phyloP scores from a whole-genome alignment of 345 rosid species.

The Syzygium grande region DNA sequence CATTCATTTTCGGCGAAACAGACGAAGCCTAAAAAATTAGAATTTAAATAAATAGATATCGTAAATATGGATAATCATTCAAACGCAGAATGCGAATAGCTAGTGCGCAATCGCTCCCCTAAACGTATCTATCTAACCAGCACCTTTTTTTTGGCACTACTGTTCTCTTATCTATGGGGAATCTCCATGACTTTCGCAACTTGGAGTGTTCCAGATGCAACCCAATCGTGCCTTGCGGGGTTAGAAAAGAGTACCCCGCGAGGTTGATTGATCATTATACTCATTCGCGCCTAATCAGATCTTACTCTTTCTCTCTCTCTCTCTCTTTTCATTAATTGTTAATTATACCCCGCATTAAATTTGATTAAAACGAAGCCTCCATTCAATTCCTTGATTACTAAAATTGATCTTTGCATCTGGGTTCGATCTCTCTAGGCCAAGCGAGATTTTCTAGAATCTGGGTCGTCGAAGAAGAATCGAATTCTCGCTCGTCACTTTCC shows the following conservation, averaged over 20 bases:
- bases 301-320: neutral
- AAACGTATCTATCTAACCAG: neutral
- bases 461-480: neutral
- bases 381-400: neutral
- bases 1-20: fast-evolving
- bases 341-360: neutral
- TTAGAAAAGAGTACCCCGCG: neutral
- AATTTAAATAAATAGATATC: neutral
- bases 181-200: neutral
- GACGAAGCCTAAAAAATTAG: neutral
- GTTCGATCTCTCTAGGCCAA: neutral
- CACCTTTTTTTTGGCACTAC: neutral
- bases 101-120: fast-evolving
- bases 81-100: neutral
- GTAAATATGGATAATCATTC: neutral
- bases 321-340: neutral
- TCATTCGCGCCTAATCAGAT: neutral
- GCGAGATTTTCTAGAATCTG: neutral
- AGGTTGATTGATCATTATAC: neutral
- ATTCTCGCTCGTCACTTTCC: neutral
- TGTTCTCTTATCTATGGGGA: neutral
- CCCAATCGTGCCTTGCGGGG: neutral
- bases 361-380: neutral
- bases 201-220: neutral
- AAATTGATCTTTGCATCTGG: neutral